phyloP scores from a whole-genome alignment of 768 basidiomycete genomes.

The Lentinula sp. region DNA sequence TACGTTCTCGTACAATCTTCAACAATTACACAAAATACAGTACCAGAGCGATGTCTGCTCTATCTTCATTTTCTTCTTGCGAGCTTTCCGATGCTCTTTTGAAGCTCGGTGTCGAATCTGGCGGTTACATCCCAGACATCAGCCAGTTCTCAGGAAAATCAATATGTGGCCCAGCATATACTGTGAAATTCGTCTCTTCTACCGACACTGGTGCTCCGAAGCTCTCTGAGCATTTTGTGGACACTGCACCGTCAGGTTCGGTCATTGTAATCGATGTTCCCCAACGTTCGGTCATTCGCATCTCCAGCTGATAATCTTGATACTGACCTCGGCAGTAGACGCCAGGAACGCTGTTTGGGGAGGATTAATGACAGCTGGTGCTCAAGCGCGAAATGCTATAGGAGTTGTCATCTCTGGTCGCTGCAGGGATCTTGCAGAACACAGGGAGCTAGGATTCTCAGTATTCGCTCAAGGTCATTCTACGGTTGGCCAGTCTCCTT shows the following conservation, averaged over 20 bases:
- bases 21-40: neutral
- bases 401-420: conserved; percentile 83
- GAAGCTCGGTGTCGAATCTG: conserved; percentile 65
- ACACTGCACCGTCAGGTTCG: conserved; percentile 58
- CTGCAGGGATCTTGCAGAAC: conserved; percentile 80
- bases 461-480: conserved; percentile 81
- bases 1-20: neutral
- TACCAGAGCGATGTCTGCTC: neutral
- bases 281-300: conserved; percentile 39
- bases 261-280: conserved; percentile 76
- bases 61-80: neutral
- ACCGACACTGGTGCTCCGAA: conserved; percentile 58
- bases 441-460: conserved; percentile 61
- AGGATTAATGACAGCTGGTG: conserved; percentile 86
- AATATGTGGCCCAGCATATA: conserved; percentile 77
- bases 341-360: conserved; percentile 87
- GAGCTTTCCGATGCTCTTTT: conserved; percentile 32
- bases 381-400: conserved; percentile 58
- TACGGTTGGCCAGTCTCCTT: conserved; percentile 81
- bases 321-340: conserved; percentile 32
- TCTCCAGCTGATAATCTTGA: conserved; percentile 7
- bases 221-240: conserved; percentile 73
- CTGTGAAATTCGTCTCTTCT: conserved; percentile 72
- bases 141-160: conserved; percentile 37
- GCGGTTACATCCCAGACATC: conserved; percentile 81